A percentile compares a stretch with the other conserved stretches of the same genome.
These are phyloP conservation scores for Aspergillus flavus DNA, from an alignment of 2,329 filamentous ascomycete genomes.

Conservation along the genomic window DNA sequence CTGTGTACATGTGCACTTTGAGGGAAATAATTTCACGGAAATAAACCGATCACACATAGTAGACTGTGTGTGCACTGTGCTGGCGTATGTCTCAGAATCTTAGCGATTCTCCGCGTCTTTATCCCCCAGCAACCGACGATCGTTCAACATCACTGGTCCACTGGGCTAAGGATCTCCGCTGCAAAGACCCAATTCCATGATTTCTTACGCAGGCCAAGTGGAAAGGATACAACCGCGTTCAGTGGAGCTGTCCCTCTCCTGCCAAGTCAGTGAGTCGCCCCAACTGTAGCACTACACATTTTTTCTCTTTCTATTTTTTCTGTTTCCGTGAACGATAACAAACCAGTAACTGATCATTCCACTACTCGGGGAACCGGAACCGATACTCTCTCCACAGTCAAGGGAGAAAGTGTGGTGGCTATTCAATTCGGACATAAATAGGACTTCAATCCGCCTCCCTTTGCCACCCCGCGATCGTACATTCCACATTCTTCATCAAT, in stretches of 20 bases:
- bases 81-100: conserved; percentile 1
- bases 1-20: too few relatives aligned
- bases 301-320: neutral
- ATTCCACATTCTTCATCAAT: conserved; percentile 2
- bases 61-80: neutral
- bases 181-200: conserved; percentile 2
- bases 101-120: neutral
- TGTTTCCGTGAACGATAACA: neutral
- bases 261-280: neutral
- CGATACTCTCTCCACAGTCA: neutral
- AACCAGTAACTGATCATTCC: neutral
- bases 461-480: conserved; percentile 12
- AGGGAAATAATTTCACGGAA: neutral
- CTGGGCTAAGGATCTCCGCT: neutral
- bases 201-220: neutral
- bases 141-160: neutral
- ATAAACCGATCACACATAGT: neutral
- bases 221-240: neutral
- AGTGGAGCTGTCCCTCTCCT: neutral
- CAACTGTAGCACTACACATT: too few relatives aligned
- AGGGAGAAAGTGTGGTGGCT: neutral
- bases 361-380: neutral
- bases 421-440: conserved; percentile 14
- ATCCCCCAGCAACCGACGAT: conserved; percentile 6
- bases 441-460: neutral